Evolutionary conservation across 345 rosid genomes (phyloP).

Genomic region (Trapa bicornis): DNA sequence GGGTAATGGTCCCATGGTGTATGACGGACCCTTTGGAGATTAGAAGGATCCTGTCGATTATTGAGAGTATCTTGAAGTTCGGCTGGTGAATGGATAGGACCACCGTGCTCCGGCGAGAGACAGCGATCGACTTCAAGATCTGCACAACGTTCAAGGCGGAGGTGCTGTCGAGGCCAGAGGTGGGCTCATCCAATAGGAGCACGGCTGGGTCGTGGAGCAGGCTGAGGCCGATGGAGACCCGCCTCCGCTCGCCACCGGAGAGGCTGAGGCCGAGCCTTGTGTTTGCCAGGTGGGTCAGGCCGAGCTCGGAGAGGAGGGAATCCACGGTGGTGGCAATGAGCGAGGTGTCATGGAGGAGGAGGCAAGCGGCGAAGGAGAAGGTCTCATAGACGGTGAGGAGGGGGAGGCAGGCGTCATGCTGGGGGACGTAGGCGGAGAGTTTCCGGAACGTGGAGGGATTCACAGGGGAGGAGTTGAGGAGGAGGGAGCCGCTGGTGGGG

Average conservation of each 20-base stretch:
- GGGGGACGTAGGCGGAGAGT: conserved; percentile 83
- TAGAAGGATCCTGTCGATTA: conserved; percentile 49
- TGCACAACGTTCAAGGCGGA: conserved; percentile 72
- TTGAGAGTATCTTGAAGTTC: conserved; percentile 74
- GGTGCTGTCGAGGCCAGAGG: conserved; percentile 76
- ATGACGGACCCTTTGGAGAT: conserved; percentile 62
- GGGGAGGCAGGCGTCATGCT: conserved; percentile 65
- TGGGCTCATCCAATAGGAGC: conserved; percentile 82
- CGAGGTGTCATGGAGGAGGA: conserved; percentile 37
- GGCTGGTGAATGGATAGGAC: conserved; percentile 93
- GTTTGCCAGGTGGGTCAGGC: conserved; percentile 41
- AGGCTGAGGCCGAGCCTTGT: conserved; percentile 44
- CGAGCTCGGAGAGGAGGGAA: conserved; percentile 53
- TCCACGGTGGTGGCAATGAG: conserved; percentile 25
- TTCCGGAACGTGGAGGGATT: conserved; percentile 73
- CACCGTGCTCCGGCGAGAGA: conserved; percentile 55
- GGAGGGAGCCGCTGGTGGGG: conserved; percentile 55
- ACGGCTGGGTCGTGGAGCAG: conserved; percentile 80
- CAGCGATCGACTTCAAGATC: conserved; percentile 49
- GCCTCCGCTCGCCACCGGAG: conserved; percentile 77
- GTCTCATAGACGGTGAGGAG: conserved; percentile 72
- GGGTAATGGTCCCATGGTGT: conserved; percentile 53
- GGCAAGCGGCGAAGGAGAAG: conserved; percentile 57
- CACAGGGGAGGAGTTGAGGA: conserved; percentile 57
- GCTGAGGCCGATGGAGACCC: conserved; percentile 79